Conservation (phyloP, 2,329 filamentous ascomycete species). For the Colletotrichum aenigma region DNA sequence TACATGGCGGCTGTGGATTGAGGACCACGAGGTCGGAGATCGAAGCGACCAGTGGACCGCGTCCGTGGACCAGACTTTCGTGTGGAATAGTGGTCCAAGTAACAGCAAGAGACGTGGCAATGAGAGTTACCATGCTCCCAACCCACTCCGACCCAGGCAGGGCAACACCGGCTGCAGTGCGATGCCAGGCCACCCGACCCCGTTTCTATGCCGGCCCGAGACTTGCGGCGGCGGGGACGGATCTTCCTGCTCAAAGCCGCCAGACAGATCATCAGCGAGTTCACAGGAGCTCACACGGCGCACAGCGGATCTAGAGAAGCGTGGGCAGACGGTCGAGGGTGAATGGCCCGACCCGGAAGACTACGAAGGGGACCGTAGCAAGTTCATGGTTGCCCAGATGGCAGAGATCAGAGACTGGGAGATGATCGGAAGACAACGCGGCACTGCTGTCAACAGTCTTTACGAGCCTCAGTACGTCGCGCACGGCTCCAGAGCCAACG, state of each 20-base stretch:
- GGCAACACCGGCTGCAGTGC: no score
- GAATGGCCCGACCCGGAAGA: background rate
- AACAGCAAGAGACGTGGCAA: background rate
- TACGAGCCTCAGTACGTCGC: background rate
- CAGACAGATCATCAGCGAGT: background rate
- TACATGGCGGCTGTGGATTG: background rate
- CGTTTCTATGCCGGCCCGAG: background rate
- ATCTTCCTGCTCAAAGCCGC: background rate
- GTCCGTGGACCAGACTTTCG: background rate
- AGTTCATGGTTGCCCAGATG: background rate
- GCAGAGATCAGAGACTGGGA: background rate
- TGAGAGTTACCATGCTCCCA: background rate
- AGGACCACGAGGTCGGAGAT: slow-evolving; percentile 32
- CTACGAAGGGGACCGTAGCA: background rate
- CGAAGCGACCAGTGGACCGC: background rate
- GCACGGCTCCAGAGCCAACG: background rate
- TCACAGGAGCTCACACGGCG: background rate
- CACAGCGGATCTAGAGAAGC: background rate
- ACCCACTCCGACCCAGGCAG: background rate
- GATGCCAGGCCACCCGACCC: background rate
- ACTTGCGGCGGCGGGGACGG: background rate
- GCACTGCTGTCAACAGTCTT: background rate
- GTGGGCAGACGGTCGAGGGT: background rate
- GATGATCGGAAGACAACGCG: background rate
- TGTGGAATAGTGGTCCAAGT: background rate